These are phyloP conservation scores for Leishmania guyanensis DNA, from an alignment of 208 protist genomes.

Conservation along the genomic window DNA sequence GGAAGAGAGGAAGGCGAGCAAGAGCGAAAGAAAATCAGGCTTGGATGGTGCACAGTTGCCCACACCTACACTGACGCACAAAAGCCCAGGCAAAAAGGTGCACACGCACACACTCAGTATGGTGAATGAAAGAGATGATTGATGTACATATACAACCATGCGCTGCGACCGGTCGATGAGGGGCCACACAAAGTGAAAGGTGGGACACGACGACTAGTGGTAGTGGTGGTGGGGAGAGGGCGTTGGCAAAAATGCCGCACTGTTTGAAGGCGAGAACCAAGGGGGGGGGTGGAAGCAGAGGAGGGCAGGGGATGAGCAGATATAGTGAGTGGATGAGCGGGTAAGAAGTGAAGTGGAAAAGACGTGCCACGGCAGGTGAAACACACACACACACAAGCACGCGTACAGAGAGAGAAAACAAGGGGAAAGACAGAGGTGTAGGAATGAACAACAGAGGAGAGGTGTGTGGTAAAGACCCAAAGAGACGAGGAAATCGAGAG, in stretches of 20 bases:
- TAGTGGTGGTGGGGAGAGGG: background rate
- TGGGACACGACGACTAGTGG: background rate
- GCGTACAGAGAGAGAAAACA: background rate
- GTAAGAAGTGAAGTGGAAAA: background rate
- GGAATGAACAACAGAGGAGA: background rate
- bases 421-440: background rate
- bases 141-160: background rate
- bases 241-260: background rate
- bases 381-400: background rate
- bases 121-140: background rate
- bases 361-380: background rate
- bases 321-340: background rate
- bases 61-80: too few species aligned
- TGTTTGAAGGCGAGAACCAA: background rate
- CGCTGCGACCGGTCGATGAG: background rate
- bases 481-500: background rate
- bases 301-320: background rate
- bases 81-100: background rate
- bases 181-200: background rate
- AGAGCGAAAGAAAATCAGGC: background rate
- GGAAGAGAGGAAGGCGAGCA: background rate
- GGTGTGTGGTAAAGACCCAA: background rate
- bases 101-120: conserved; percentile 1
- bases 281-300: background rate
- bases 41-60: background rate